Conservation (phyloP, 1,284 basidiomycete genomes). For the Fistulina hepatica region DNA sequence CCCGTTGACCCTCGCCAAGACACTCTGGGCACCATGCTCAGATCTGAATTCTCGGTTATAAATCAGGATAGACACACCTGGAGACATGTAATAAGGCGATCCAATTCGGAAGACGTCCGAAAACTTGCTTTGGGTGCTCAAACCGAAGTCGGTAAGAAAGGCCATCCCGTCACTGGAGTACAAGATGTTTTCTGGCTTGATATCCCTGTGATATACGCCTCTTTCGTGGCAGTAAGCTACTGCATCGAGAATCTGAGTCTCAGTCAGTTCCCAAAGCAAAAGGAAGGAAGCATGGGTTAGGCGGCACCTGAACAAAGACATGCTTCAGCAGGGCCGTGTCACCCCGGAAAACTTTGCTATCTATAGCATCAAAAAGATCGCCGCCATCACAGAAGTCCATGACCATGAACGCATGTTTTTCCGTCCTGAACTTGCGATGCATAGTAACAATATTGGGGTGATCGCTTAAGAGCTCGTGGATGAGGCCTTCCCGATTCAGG, state of each 20-base stretch:
- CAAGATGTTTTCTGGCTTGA: conserved; percentile 70
- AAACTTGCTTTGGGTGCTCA: conserved; percentile 45
- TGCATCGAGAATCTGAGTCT: too few relatives aligned
- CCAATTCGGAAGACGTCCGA: conserved; percentile 73
- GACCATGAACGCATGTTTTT: conserved; percentile 30
- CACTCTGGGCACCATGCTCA: conserved; percentile 1
- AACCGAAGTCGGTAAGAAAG: background rate
- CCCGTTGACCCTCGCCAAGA: background rate
- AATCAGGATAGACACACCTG: conserved; percentile 34
- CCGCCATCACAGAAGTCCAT: conserved; percentile 39
- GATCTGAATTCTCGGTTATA: background rate
- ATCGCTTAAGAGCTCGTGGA: conserved; percentile 51
- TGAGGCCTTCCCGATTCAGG: conserved; percentile 25
- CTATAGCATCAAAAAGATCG: conserved; percentile 18
- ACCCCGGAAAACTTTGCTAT: conserved; percentile 1
- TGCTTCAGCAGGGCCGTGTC: conserved; percentile 28
- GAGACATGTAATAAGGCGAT: conserved; percentile 73
- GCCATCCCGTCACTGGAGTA: conserved; percentile 16
- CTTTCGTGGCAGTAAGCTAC: conserved; percentile 44
- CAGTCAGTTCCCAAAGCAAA: too few relatives aligned
- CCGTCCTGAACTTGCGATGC: conserved; percentile 48
- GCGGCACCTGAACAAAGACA: conserved; percentile 47
- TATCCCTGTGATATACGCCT: conserved; percentile 60
- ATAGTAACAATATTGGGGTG: conserved; percentile 58
- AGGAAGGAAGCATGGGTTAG: too few relatives aligned